A percentile compares a stretch with the other conserved stretches of the same genome.
phyloP scores from a whole-genome alignment of 139 green algal species.

The Chlorella sp. region DNA sequence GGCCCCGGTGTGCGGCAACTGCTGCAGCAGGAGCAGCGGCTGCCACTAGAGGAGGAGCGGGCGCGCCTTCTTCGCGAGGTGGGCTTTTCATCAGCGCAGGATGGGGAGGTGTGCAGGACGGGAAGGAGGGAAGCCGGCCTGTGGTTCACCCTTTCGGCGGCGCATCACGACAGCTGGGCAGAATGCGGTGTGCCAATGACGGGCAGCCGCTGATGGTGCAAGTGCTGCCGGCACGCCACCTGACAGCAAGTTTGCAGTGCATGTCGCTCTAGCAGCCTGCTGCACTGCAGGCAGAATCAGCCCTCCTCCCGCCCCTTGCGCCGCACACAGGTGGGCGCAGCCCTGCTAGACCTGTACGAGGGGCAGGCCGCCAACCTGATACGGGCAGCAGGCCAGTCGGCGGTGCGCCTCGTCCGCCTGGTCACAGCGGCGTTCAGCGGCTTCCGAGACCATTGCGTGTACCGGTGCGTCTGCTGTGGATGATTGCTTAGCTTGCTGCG shows the following conservation, averaged over 20 bases:
- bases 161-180: too few relatives aligned
- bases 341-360: slow-evolving; percentile 65
- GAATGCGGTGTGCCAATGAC: too few relatives aligned
- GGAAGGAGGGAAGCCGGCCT: too few relatives aligned
- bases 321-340: slow-evolving; percentile 70
- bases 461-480: slow-evolving; percentile 46
- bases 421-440: slow-evolving; percentile 77
- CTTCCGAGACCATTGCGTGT: slow-evolving; percentile 88
- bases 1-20: slow-evolving; percentile 52
- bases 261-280: too few relatives aligned
- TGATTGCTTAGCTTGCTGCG: not conserved
- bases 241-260: too few relatives aligned
- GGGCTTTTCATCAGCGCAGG: too few relatives aligned
- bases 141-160: too few relatives aligned
- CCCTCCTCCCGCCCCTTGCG: too few relatives aligned
- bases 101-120: too few relatives aligned
- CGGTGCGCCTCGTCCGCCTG: slow-evolving; percentile 75
- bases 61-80: slow-evolving; percentile 87
- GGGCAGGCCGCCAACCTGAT: slow-evolving; percentile 80
- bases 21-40: slow-evolving; percentile 57
- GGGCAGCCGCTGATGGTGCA: too few relatives aligned
- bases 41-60: slow-evolving; percentile 89
- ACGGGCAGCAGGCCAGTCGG: slow-evolving; percentile 66
- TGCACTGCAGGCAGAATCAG: too few relatives aligned
- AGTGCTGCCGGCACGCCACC: too few relatives aligned